Evolutionary conservation across 306 rosid species (phyloP), one percentile per base, ranked within the genome.

Genomic region (Trifolium dubium): DNA sequence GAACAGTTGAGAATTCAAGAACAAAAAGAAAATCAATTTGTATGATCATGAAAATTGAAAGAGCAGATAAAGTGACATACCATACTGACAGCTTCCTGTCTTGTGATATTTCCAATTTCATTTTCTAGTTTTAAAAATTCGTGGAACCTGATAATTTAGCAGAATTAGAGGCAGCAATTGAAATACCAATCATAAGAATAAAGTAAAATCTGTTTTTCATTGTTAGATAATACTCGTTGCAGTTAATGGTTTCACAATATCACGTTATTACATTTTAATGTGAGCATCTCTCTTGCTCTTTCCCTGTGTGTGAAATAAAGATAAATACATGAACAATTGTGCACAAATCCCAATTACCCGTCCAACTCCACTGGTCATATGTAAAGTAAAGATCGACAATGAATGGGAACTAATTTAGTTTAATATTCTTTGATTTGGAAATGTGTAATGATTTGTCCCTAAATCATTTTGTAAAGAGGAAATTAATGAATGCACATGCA

Each of bases 21-120:
- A 29, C 3, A 78, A 80, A 80, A 64, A 65, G 13, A 41, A 68
- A 35, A 65, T 50, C 18, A 59, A 51, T 73, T 10, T 13, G 7
- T 1, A 17, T n/a, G 74, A 73, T 67, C 61, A 54, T 40, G 29
- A 63, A 60, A 72, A 69, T 39, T 71, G 55, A 85, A 77, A 64
- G 76, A 69, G 83, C 31, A 70, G 17, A 50, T 37, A 71, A 81
- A 76, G 61, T 72, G 64, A 35, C 96, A 66, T 85, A 95, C 99
- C 99, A 95, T 95, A 92, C 99, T 95, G 78, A 95, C 99, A 76
- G 99, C 98, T 90, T 95, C 99, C 79, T 95, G 99, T 81, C 98
- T 88, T 74, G 99, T 95, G 69, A 95, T 95, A 85, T 92, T 95
- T 83, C 99, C 98, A 54, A 95, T 89, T 85, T 95, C 99, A 84